Base-by-base conservation (phyloP, 2,329 filamentous ascomycete species). In the Phaeosphaeria sp. region DNA sequence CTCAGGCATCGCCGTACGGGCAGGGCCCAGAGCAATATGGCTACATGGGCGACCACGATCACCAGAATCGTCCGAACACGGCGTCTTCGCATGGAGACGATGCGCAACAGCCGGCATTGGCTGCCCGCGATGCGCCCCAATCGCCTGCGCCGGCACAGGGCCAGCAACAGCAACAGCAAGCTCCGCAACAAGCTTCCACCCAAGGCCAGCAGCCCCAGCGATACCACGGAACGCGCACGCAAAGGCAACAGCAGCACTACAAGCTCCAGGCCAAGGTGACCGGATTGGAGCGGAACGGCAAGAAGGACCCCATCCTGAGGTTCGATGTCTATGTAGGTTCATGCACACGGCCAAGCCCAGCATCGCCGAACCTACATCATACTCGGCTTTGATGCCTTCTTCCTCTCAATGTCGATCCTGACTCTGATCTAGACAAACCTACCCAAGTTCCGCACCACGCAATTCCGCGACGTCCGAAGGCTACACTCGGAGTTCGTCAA, bases 401-500 rank as follows among this genome's bases (percentile, higher is more conserved):
- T n/a, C 6, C 10, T 15, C 17, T 36, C 15, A 1, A 22, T 10
- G 9, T 15, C 41, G 39, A 46, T 59, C 36, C 64, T 69, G 44
- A 68, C 54, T 3, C 22, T 6, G n/a, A 3, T 36, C 10, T 39
- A 99, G 95, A 99, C 95, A 65, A 99, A 99, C 79, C 90, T 99
- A n/a, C 93, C 94, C 52, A 94, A 94, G 68, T 99, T 97, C 79
- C 88, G 95, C 69, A 99, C 95, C 0, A 99, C 95, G 5, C 95
- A 99, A 77, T 99, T 97, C 80, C 93, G 95, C 73, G 95, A 99
- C 78, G 93, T 99, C 65, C 91, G 95, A 68, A 91, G 95, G 59
- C 90, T 96, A 60, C 95, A 99, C 79, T 93, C 92, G 48, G 95
- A 99, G 75, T 99, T 99, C 72, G 85, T 92, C 64, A 99, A 98